A percentile compares a stretch with the other conserved stretches of the same genome.
Conservation (phyloP, 345 rosid genomes). For the Geranium brycei region DNA sequence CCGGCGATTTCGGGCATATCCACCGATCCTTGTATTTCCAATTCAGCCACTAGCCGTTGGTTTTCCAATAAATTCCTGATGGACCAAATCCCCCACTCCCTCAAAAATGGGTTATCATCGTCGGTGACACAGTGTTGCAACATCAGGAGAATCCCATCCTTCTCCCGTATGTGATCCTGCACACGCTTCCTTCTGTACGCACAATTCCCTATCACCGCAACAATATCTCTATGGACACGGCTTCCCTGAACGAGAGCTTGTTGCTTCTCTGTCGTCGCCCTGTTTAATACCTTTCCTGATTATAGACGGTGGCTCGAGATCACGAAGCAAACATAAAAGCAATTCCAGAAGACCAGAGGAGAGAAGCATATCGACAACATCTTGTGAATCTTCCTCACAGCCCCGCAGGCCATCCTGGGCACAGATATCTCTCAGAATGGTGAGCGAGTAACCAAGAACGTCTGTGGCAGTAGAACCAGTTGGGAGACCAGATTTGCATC, state of each 20-base stretch:
- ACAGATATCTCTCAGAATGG: conserved; percentile 45
- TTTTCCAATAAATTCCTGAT: conserved; percentile 60
- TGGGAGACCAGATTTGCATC: conserved; percentile 46
- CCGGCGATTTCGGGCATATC: conserved; percentile 54
- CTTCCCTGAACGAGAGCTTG: conserved; percentile 12
- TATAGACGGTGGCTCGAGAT: conserved; percentile 56
- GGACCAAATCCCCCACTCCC: conserved; percentile 84
- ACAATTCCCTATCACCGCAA: conserved; percentile 66
- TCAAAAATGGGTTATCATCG: conserved; percentile 61
- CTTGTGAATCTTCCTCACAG: conserved; percentile 16
- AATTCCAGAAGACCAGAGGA: conserved; percentile 38
- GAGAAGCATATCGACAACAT: conserved; percentile 26
- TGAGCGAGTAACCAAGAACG: conserved; percentile 55
- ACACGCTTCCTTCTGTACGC: conserved; percentile 43
- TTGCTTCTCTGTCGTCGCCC: conserved; percentile 17
- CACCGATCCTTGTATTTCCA: conserved; percentile 66
- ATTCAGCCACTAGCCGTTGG: conserved; percentile 44
- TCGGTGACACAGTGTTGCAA: conserved; percentile 64
- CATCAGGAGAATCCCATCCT: conserved; percentile 41
- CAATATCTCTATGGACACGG: conserved; percentile 66
- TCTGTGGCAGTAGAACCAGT: conserved; percentile 32
- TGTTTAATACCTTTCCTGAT: conserved; percentile 42
- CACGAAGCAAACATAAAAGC: conserved; percentile 36
- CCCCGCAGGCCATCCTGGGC: conserved; percentile 28
- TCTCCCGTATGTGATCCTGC: conserved; percentile 61